Conservation (phyloP, 139 green algal genomes). For the Chlamydomonas schloesseri region DNA sequence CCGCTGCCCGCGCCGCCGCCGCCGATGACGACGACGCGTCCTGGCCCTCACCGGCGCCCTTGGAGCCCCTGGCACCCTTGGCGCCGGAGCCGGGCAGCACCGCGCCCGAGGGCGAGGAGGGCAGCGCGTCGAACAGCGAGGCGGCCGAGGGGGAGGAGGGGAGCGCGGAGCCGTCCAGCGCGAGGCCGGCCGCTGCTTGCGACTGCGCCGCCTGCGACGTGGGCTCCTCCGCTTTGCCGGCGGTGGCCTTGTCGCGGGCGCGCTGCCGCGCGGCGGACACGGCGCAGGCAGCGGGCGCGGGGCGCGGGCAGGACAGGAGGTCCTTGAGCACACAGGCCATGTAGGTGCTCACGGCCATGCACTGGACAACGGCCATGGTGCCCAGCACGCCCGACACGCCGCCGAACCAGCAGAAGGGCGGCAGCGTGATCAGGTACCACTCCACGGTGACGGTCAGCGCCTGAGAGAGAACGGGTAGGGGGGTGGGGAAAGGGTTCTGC, state of each 20-base stretch:
- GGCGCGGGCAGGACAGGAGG: conserved; percentile 31
- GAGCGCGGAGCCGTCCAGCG: background rate
- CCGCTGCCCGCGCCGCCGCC: background rate
- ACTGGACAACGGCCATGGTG: background rate
- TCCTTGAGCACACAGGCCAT: conserved; percentile 38
- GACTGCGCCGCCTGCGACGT: background rate
- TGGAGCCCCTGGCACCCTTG: background rate
- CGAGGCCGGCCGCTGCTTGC: background rate
- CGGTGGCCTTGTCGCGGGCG: background rate
- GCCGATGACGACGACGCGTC: background rate
- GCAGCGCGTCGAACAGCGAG: background rate
- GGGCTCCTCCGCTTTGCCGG: background rate
- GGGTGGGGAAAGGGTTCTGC: too few relatives aligned
- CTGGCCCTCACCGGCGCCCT: background rate
- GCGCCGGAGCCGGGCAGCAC: too few relatives aligned
- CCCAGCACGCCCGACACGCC: background rate
- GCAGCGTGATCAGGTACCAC: conserved; percentile 39
- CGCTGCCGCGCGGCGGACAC: too few relatives aligned
- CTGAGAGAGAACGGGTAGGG: too few relatives aligned
- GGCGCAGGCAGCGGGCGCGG: background rate
- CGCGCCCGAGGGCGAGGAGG: too few relatives aligned
- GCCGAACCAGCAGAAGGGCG: background rate
- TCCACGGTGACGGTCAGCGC: conserved; percentile 40
- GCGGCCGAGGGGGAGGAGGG: background rate
- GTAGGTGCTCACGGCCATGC: conserved; percentile 34